phyloP scores from a whole-genome alignment of 768 basidiomycete species.

The Goffeauzyma gilvescens region DNA sequence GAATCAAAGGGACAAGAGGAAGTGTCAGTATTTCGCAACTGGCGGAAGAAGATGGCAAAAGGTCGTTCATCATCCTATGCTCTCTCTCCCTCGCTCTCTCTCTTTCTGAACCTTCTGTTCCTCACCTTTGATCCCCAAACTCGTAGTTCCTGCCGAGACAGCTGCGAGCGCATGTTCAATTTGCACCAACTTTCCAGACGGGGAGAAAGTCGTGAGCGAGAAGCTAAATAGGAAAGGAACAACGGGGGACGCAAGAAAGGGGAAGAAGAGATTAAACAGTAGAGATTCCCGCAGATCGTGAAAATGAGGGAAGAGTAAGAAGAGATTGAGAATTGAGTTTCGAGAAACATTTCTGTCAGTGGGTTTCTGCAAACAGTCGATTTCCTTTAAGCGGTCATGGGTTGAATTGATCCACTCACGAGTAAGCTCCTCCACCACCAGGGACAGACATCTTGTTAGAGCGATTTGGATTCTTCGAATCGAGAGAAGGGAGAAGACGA shows the following conservation, averaged over 20 bases:
- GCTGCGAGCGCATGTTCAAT: constrained; percentile 98
- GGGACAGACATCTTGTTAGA: constrained; percentile 24
- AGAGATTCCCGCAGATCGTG: not conserved
- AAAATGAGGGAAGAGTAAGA: not conserved
- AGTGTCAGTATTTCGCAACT: too few species aligned
- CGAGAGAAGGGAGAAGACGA: too few species aligned
- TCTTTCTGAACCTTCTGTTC: constrained; percentile 1
- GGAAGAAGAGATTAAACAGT: not conserved
- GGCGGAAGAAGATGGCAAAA: not conserved
- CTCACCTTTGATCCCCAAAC: constrained; percentile 92
- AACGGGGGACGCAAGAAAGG: not conserved
- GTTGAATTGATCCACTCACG: constrained; percentile 12
- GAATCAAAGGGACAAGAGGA: too few species aligned
- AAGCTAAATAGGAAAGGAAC: constrained; percentile 41
- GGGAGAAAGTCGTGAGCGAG: constrained; percentile 97
- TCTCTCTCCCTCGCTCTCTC: too few species aligned
- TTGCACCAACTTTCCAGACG: constrained; percentile 92
- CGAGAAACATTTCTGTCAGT: not conserved
- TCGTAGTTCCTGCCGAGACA: constrained; percentile 84
- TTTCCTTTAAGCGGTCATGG: not conserved
- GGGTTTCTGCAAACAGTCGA: not conserved
- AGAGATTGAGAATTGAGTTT: not conserved
- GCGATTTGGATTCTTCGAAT: too few species aligned
- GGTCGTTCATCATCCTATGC: too few species aligned
- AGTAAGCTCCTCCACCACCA: constrained; percentile 32